Conservation (phyloP, 805 yeast genomes). For the Pichia nanzhaoensis region DNA sequence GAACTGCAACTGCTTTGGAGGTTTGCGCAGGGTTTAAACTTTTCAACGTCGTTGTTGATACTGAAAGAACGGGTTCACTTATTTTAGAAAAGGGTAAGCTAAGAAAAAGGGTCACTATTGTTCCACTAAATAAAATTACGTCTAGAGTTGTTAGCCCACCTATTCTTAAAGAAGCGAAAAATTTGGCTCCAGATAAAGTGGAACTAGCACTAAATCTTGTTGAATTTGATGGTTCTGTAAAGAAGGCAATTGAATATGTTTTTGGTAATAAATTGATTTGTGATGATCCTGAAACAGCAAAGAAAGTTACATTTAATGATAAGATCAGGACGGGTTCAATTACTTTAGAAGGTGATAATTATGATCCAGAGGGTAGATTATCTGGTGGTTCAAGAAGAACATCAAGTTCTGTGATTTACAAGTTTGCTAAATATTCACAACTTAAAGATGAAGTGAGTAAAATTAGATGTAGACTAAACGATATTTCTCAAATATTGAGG, state of each 20-base stretch:
- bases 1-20: slow-evolving; percentile 78
- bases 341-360: slow-evolving; percentile 87
- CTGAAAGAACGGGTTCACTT: slow-evolving; percentile 76
- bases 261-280: slow-evolving; percentile 91
- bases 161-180: slow-evolving; percentile 58
- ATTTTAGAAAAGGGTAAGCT: slow-evolving; percentile 73
- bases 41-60: slow-evolving; percentile 87
- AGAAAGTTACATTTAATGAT: slow-evolving; percentile 81
- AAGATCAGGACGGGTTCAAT: slow-evolving; percentile 74
- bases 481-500: slow-evolving; percentile 35
- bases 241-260: slow-evolving; percentile 82
- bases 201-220: slow-evolving; percentile 83
- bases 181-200: slow-evolving; percentile 75
- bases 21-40: slow-evolving; percentile 90
- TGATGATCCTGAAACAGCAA: slow-evolving; percentile 81
- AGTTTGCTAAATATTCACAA: slow-evolving; percentile 51
- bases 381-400: slow-evolving; percentile 87
- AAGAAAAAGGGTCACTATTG: slow-evolving; percentile 77
- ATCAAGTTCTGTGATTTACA: slow-evolving; percentile 50
- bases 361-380: slow-evolving; percentile 92
- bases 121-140: slow-evolving; percentile 82
- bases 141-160: slow-evolving; percentile 49
- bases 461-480: slow-evolving; percentile 35
- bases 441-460: slow-evolving; percentile 38
- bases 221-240: slow-evolving; percentile 62